Evolutionary conservation across 148 eudicot genomes (phyloP).

Genomic region (Chenopodium quinoa): DNA sequence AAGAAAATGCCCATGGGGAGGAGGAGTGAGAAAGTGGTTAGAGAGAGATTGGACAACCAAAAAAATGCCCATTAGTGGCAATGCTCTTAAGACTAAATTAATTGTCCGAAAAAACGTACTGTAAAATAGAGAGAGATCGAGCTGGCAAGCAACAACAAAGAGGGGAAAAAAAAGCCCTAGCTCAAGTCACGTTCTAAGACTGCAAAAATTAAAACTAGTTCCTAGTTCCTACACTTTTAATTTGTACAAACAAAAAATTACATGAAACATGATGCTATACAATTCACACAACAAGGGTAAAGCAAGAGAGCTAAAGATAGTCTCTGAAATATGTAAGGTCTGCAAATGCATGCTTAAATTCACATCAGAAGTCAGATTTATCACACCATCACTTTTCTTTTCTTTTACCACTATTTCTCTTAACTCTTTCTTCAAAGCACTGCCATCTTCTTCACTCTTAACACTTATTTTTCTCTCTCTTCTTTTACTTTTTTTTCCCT

Average conservation of each 20-base stretch:
- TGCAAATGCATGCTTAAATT: constrained; percentile 5
- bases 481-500: not conserved
- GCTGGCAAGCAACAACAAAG: not conserved
- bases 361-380: constrained; percentile 9
- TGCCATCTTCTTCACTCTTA: not conserved
- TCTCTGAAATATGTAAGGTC: not conserved
- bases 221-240: not conserved
- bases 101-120: too few species aligned
- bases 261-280: not conserved
- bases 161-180: not conserved
- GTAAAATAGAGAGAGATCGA: not conserved
- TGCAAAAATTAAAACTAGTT: not conserved
- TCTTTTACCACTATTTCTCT: not conserved
- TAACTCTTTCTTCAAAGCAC: not conserved
- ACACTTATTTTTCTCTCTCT: not conserved
- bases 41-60: too few species aligned
- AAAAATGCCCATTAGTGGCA: too few species aligned
- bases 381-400: constrained; percentile 3
- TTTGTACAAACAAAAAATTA: not conserved
- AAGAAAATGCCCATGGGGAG: too few species aligned
- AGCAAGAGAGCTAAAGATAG: not conserved
- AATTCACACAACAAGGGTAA: not conserved
- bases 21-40: too few species aligned
- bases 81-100: too few species aligned
- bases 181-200: not conserved